Evolutionary conservation across 1,284 basidiomycete genomes (phyloP), one percentile per base, ranked within the genome.

Genomic region (Cryptococcus sp.): DNA sequence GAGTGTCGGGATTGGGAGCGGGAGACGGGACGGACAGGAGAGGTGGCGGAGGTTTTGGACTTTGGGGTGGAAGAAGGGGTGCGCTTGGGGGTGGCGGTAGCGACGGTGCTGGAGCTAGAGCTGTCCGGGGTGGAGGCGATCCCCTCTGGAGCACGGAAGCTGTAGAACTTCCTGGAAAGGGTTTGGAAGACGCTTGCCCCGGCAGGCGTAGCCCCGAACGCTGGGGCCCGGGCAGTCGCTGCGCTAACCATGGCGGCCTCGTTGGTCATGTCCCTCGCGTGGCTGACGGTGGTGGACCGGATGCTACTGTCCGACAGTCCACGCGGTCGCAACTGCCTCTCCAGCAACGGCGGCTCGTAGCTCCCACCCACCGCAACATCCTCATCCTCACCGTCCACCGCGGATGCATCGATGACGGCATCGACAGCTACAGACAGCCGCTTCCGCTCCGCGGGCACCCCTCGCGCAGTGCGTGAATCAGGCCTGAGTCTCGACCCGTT

Each of bases 231-330:
- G 2, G 44, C 36, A 21, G 48, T 37, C 13, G 46, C 18, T 21
- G 39, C 48, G 13, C 38, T 39, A 11, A 43, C 43, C 24, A 20
- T n/a, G 4, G 23, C 35, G 6, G 33, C 50, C 6, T 52, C 23
- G n/a, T 40, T 15, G 11, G 35, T n/a, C 13, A 49, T 44, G 18
- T 46, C 44, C 9, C 20, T 46, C 7, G 52, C 59, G 12, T 33
- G 37, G 13, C 69, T 57, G 54, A 85, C 77, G 74, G 88, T 93
- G 0, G 88, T 88, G 1, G 89, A 88, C 59, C 86, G 87, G 59
- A 96, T 91, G 1, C 89, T 92, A 5, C 91, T 92, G 72, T 96
- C 93, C 1, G 88, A 91, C 40, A 95, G 76, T 1, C 91, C 90
- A 52, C 92, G 82, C 16, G 87, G 82, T 20, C 85, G 83, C 5